phyloP scores from a whole-genome alignment of 2,329 filamentous ascomycete species.

The Zasmidium citrigriseum region DNA sequence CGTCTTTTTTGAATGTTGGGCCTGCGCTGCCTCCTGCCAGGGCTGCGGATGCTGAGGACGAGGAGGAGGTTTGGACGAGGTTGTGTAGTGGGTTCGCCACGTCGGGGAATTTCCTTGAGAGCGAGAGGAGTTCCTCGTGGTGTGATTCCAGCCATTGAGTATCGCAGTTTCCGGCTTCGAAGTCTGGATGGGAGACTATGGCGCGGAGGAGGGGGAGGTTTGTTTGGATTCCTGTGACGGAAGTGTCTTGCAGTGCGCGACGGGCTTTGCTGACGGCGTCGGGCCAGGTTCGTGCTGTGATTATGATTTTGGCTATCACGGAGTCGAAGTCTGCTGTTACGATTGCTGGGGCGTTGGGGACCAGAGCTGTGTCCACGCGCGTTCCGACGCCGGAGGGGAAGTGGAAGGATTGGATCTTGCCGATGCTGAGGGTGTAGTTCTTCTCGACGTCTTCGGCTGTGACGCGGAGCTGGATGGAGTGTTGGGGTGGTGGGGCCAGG shows the following conservation, averaged over 20 bases:
- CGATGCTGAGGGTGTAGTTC: constrained; percentile 60
- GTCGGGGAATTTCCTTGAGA: constrained; percentile 16
- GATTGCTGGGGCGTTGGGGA: constrained; percentile 43
- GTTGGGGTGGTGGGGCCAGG: constrained; percentile 38
- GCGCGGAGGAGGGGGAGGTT: constrained; percentile 58
- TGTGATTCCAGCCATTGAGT: constrained; percentile 60
- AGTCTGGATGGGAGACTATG: constrained; percentile 54
- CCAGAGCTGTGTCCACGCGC: constrained; percentile 58
- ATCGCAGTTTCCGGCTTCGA: constrained; percentile 51
- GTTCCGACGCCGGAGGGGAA: constrained; percentile 61
- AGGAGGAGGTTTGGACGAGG: constrained; percentile 25
- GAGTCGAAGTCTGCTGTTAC: constrained; percentile 61
- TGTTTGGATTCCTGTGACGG: constrained; percentile 59
- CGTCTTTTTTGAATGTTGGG: constrained; percentile 45
- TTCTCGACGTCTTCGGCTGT: constrained; percentile 58
- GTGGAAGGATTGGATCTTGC: constrained; percentile 56
- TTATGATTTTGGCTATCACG: constrained; percentile 60
- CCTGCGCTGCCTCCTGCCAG: constrained; percentile 38
- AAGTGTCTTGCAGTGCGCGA: constrained; percentile 57
- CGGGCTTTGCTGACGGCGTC: constrained; percentile 55
- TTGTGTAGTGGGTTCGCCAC: constrained; percentile 26
- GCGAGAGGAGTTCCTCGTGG: constrained; percentile 43
- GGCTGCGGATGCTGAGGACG: constrained; percentile 32
- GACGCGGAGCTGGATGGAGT: constrained; percentile 59
- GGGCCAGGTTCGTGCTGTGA: constrained; percentile 57